Evolutionary conservation across 202 grass and related monocot genomes (phyloP), one percentile per base, ranked within the genome.

Genomic region (Carex sylvatica): DNA sequence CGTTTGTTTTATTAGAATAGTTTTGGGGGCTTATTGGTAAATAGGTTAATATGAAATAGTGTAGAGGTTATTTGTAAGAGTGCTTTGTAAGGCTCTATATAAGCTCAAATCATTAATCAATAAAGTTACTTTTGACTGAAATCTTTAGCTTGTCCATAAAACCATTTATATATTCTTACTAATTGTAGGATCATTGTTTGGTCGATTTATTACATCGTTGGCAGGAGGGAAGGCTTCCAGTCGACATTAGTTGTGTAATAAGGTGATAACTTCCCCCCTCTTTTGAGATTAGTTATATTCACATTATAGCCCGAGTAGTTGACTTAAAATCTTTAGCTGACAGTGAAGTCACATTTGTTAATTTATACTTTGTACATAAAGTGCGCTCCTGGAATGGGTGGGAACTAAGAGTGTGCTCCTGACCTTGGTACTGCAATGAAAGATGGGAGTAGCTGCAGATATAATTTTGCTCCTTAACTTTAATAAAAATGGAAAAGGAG

Each of bases 221-320:
- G 95, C 90, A 90, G 36, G 92, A 95, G 79, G 92, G 92, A 77
- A 91, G 87, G 71, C 90, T 98, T 60, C 95, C 95, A 15, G 83
- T 98, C 14, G 82, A 95, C 74, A 91, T 98, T 20, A 87, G 58
- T 42, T 91, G 90, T 60, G 79, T 95, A 38, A 93, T 98, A 93
- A 98, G 95, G 95, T 93, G 56, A 60, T 51, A 13, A 72, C 19
- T 55, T 18, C 5, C 22, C 44, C 10, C 61, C 12, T 53, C 13
- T 6, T 18, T 77, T 56, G 14, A 58, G 28, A 77, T 58, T 35
- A 58, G 20, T 73, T 26, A 14, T 52, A 52, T 73, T 73, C 70
- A 49, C 44, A 73, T 52, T 58, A 36, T 19, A 36, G 3, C 3
- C 15, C 15, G 16, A n/a, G 23, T 58, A 58, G 23, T 58, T 14